Conservation (phyloP, 805 yeast species). For the Teunomyces stri region DNA sequence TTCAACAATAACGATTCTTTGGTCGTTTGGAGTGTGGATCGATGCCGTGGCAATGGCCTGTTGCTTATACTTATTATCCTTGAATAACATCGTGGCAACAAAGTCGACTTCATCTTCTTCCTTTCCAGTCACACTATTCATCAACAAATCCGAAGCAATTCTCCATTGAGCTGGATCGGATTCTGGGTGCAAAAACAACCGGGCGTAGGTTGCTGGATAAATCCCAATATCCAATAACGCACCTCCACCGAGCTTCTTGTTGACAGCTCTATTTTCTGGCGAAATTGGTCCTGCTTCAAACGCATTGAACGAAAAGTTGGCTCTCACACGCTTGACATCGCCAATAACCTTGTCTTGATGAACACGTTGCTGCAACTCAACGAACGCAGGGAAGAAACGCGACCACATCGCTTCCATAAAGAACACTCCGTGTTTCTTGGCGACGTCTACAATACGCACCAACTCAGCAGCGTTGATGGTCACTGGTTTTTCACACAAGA, state of each 20-base stretch:
- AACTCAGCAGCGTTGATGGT: slow-evolving; percentile 48
- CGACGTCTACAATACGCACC: slow-evolving; percentile 39
- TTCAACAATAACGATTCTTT: slow-evolving; percentile 8
- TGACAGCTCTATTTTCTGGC: slow-evolving; percentile 42
- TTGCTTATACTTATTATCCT: slow-evolving; percentile 40
- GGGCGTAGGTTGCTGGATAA: slow-evolving; percentile 47
- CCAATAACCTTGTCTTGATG: slow-evolving; percentile 47
- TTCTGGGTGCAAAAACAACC: slow-evolving; percentile 35
- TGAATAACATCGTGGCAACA: slow-evolving; percentile 34
- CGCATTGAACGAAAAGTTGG: slow-evolving; percentile 42
- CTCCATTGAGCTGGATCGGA: slow-evolving; percentile 10
- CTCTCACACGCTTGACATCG: slow-evolving; percentile 39
- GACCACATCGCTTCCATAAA: slow-evolving; percentile 65
- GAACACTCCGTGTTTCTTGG: slow-evolving; percentile 41
- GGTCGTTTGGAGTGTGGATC: slow-evolving; percentile 9
- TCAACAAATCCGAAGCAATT: slow-evolving; percentile 28
- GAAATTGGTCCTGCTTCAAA: slow-evolving; percentile 18
- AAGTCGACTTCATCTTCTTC: slow-evolving; percentile 41
- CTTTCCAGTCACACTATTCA: slow-evolving; percentile 29
- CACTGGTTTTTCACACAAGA: slow-evolving; percentile 55
- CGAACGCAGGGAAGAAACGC: slow-evolving; percentile 47
- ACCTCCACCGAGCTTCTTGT: slow-evolving; percentile 49
- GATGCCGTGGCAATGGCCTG: slow-evolving; percentile 34
- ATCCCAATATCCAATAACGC: slow-evolving; percentile 56
- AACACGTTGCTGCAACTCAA: slow-evolving; percentile 31